A percentile compares a stretch with the other conserved stretches of the same genome.
Conservation (phyloP, 2,329 filamentous ascomycete species). For the Fusarium palustre region DNA sequence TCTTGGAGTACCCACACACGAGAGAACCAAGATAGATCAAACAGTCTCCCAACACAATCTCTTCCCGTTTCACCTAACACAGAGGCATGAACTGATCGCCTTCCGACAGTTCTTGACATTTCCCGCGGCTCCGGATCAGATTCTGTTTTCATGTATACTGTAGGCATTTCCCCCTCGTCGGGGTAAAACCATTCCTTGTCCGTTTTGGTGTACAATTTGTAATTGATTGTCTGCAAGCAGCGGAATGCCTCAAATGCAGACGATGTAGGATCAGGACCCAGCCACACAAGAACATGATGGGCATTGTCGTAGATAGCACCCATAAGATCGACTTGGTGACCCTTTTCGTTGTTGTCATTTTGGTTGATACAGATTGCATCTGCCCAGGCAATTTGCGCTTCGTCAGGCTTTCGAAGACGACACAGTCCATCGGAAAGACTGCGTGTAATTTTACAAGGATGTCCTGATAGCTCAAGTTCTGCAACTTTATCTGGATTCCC, state of each 20-base stretch:
- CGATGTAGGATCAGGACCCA: constrained; percentile 1
- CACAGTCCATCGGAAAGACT: constrained; percentile 10
- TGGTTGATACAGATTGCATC: constrained; percentile 17
- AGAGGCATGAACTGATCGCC: background rate
- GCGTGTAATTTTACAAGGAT: background rate
- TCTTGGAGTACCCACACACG: constrained; percentile 16
- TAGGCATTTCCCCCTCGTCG: background rate
- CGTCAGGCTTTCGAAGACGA: constrained; percentile 1
- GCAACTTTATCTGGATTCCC: background rate
- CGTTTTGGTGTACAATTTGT: constrained; percentile 6
- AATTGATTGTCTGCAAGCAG: constrained; percentile 8
- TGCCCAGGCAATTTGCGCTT: background rate
- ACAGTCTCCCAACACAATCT: background rate
- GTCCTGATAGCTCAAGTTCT: background rate
- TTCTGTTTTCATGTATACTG: background rate
- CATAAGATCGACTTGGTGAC: constrained; percentile 19
- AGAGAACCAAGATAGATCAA: constrained; percentile 16
- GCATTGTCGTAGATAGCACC: constrained; percentile 19
- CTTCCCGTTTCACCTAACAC: background rate
- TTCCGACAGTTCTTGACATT: background rate
- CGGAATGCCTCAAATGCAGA: constrained; percentile 15
- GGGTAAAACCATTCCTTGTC: constrained; percentile 5
- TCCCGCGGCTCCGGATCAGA: background rate
- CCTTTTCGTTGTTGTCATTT: constrained; percentile 13
- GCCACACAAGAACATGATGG: constrained; percentile 13